Conservation (phyloP, 2,329 filamentous ascomycete species). For the Pseudogymnoascus sp. region DNA sequence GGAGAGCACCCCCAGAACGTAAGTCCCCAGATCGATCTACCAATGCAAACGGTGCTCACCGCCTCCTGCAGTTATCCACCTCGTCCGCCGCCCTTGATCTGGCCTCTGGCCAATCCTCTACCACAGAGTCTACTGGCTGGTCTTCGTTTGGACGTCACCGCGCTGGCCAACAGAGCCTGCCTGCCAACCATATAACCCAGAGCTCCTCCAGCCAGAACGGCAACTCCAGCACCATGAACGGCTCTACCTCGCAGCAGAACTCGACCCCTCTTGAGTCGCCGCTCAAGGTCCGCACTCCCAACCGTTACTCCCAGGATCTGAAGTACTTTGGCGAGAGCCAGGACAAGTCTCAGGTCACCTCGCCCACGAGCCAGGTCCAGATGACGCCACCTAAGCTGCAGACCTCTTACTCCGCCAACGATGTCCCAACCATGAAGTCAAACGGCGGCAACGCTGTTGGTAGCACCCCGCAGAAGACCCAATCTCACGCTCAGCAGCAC, state of each 20-base stretch:
- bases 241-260: conserved; percentile 28
- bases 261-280: conserved; percentile 37
- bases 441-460: conserved; percentile 20
- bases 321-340: conserved; percentile 34
- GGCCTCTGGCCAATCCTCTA: conserved; percentile 59
- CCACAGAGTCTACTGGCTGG: conserved; percentile 41
- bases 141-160: conserved; percentile 27
- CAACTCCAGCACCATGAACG: conserved; percentile 29
- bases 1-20: conserved; percentile 31
- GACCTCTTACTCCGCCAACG: conserved; percentile 83
- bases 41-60: conserved; percentile 28
- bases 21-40: conserved; percentile 15
- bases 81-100: conserved; percentile 76
- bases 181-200: conserved; percentile 20
- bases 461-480: conserved; percentile 29
- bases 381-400: conserved; percentile 66
- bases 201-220: conserved; percentile 25
- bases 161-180: conserved; percentile 36
- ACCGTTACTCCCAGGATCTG: conserved; percentile 52
- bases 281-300: conserved; percentile 40
- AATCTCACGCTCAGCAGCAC: conserved; percentile 51
- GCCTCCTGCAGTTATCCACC: conserved; percentile 58
- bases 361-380: conserved; percentile 44
- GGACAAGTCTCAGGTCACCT: conserved; percentile 21
- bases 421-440: conserved; percentile 73